phyloP scores from a whole-genome alignment of 495 filamentous ascomycete species.

The Aspergillus sparsus region DNA sequence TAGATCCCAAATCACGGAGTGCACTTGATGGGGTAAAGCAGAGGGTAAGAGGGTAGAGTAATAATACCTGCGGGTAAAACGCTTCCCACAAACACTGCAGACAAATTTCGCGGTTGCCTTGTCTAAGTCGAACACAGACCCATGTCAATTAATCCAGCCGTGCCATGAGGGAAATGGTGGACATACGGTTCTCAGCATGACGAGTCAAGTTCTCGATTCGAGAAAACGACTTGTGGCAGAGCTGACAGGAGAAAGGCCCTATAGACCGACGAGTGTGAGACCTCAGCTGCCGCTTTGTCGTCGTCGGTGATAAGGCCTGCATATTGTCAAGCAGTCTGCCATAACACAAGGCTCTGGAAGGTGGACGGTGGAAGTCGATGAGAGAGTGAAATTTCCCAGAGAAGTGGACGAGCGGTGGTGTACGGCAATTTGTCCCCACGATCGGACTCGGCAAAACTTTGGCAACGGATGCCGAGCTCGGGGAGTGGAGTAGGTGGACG shows the following conservation, averaged over 20 bases:
- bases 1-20: no score
- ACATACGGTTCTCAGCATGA: slow-evolving; percentile 9
- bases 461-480: background rate
- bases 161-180: background rate
- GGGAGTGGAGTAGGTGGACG: background rate
- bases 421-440: background rate
- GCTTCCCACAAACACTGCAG: background rate
- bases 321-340: background rate
- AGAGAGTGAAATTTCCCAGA: background rate
- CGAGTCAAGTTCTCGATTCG: slow-evolving; percentile 11
- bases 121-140: background rate
- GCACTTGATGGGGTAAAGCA: no score
- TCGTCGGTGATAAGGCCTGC: background rate
- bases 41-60: background rate
- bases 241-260: background rate
- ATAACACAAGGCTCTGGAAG: background rate
- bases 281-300: background rate
- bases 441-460: background rate
- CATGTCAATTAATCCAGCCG: background rate
- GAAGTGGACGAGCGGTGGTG: no score
- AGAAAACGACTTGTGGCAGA: slow-evolving; percentile 6
- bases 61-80: slow-evolving; percentile 7
- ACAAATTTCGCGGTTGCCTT: slow-evolving; percentile 6
- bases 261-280: background rate
- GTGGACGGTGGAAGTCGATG: background rate